Base-by-base conservation (phyloP, 2,329 filamentous ascomycete species). In the Penicillium sp. region DNA sequence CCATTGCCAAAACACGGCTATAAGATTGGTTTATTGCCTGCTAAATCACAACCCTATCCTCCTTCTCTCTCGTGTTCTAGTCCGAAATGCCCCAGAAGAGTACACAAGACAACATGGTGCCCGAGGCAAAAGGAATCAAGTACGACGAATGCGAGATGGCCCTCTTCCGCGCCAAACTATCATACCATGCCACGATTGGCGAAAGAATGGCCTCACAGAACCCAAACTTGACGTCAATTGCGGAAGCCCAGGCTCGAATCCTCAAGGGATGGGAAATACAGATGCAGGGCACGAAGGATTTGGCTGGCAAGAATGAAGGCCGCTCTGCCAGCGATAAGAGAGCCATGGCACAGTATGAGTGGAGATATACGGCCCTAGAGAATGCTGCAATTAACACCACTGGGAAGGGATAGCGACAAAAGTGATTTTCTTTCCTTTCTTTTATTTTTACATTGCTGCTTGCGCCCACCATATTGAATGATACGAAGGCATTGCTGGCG, bases 121-220 rank as follows among this genome's bases (percentile, higher is more conserved):
- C 69, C n/a, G 70, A 73, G 59, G 68, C 63, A 30, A 61, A 67
- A 35, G 71, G 70, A 14, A 57, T 73, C 38, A 68, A 61, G 47
- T 73, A 73, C 58, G 70, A 73, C 52, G 69, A 73, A 61, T 70
- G 67, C 44, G 70, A 73, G 41, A 73, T 73, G 70, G 69, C 69
- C 1, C 66, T 72, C 36, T 73, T 73, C 50, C 67, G 67, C 37
- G 71, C 71, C 40, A 71, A 73, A 51, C 55, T 73, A 17, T 67
- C 67, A 10, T 73, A 73, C 30, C 67, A 72, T 42, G 61, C 70
- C 33, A 73, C 71, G 2, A 68, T 71, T 36, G 70, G 73, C 26
- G 64, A 65, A 16, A 69, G 71, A 30, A 63, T 69, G 57, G 66
- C 66, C 28, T 67, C 69, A 3, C 57, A 69, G 47, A 69, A 73